Conservation (phyloP, 1,139 yeast species). For the Saccharomyces hybrid region DNA sequence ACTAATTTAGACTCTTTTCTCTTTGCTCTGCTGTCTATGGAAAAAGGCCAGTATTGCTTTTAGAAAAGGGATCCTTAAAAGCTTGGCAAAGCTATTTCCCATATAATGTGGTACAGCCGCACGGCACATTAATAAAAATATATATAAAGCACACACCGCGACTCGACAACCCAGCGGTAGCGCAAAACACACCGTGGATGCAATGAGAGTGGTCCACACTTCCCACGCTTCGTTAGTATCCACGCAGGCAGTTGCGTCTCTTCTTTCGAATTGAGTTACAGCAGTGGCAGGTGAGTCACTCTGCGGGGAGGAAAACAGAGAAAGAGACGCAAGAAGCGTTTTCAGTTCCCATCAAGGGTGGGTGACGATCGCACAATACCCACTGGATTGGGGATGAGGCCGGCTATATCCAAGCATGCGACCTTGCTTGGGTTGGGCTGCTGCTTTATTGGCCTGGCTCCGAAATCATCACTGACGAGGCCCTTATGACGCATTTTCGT, state of each 20-base stretch:
- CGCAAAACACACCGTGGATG: not conserved
- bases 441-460: not conserved
- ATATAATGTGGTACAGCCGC: not conserved
- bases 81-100: not conserved
- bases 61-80: not conserved
- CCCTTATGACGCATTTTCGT: not conserved
- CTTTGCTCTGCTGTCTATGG: not conserved
- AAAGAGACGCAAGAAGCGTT: too few relatives aligned
- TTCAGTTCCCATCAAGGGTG: too few relatives aligned
- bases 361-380: too few relatives aligned
- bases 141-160: not conserved
- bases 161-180: not conserved
- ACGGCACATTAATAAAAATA: not conserved
- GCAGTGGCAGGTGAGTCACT: too few relatives aligned
- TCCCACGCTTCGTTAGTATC: too few relatives aligned
- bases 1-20: not conserved
- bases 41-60: not conserved
- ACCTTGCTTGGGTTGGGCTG: not conserved
- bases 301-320: too few relatives aligned
- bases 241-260: too few relatives aligned
- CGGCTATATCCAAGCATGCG: not conserved
- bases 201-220: not conserved
- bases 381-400: not conserved
- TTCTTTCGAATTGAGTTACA: too few relatives aligned
- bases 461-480: not conserved